Evolutionary conservation across 495 filamentous ascomycete genomes (phyloP).

Genomic region (Xylaria sp.): DNA sequence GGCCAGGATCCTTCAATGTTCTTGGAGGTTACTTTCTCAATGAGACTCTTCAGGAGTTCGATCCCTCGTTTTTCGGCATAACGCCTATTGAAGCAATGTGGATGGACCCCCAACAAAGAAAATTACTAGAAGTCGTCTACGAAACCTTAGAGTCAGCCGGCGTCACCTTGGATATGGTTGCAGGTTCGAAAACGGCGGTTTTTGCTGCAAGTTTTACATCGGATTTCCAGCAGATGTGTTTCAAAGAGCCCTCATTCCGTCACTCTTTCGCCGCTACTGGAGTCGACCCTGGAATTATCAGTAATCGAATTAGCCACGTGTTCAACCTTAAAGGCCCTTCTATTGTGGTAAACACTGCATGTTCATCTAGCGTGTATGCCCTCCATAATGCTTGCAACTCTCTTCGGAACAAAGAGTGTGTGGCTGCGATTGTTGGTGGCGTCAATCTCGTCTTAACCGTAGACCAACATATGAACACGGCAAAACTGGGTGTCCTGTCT

Average conservation of each 20-base stretch:
- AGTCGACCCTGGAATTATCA: no score
- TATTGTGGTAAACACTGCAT: background rate
- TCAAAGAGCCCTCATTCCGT: no score
- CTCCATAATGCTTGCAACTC: background rate
- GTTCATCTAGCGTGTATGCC: background rate
- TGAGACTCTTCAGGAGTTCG: no score
- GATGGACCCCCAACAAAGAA: conserved; percentile 45
- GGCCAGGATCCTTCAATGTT: no score
- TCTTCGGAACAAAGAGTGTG: background rate
- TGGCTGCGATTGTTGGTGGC: background rate
- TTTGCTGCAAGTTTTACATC: conserved; percentile 56
- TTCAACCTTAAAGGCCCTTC: no score
- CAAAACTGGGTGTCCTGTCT: background rate
- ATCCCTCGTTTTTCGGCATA: no score
- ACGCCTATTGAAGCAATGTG: conserved; percentile 42
- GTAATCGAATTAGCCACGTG: no score
- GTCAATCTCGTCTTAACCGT: background rate
- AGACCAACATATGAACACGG: background rate
- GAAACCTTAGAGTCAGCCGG: conserved; percentile 54
- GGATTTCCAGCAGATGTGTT: conserved; percentile 53
- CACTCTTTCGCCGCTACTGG: no score
- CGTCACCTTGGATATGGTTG: conserved; percentile 45
- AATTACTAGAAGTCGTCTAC: conserved; percentile 48
- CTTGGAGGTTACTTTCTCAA: no score
- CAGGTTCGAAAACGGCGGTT: conserved; percentile 57